Base-by-base conservation (phyloP, 163 green algal species). In the Scenedesmus sp. region DNA sequence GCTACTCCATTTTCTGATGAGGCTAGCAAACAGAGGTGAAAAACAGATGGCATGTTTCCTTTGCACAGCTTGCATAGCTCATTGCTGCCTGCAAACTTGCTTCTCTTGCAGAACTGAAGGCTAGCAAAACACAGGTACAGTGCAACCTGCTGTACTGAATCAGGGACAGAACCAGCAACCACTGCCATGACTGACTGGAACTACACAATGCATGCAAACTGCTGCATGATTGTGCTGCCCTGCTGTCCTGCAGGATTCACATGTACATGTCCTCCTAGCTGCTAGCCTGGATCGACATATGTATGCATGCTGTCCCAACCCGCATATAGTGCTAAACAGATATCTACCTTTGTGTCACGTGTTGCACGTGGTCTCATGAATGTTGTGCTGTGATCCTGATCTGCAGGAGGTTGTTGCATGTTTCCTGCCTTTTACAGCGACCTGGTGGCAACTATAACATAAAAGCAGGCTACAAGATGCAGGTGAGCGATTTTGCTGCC, bases 331-430 rank as follows among this genome's bases (percentile, higher is more conserved):
- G n/a, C n/a, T n/a, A n/a, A n/a, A n/a, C n/a, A n/a, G n/a, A n/a
- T n/a, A n/a, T n/a, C n/a, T n/a, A n/a, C n/a, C n/a, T n/a, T n/a
- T 56, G 46, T 10, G 7, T 56, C 46, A 56, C 46, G 10, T 56
- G 46, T 10, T 56, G 7, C 46, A 7, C 10, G 46, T 10, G 7
- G 51, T 61, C 10, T 61, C 13, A 20, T 61, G 53, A 16, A 68
- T 12, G 9, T 18, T 73, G 10, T 76, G 30, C 5, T 37, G 30
- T 68, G 15, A 30, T 24, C 56, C 26, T 26, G 15, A 6, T 16
- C 59, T 76, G 65, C 65, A 76, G 65, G 65, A 76, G 65, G 20
- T 76, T 76, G 37, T 76, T 30, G 65, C 65, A 76, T 76, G 65
- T 40, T 40, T 30, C 65, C 65, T 18, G 65, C 65, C 65, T 20